Base-by-base conservation (phyloP, 495 filamentous ascomycete species). In the Aspergillus bertholletiae region DNA sequence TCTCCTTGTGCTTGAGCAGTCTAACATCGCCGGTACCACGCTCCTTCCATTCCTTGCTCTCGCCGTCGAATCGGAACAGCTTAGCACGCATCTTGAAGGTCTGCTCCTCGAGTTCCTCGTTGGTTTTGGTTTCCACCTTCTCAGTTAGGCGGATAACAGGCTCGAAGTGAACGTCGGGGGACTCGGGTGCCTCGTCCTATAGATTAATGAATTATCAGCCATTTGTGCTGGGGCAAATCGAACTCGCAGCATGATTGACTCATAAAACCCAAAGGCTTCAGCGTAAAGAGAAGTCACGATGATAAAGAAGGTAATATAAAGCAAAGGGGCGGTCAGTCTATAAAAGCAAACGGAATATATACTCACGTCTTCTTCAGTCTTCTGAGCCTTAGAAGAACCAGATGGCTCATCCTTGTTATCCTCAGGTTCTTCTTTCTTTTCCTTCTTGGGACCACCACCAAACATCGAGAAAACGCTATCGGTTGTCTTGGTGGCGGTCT, bases 21-120 rank as follows among this genome's bases (percentile, higher is more conserved):
- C 92, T 84, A 55, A 99, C 92, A 65, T 97, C 92, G 62, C 95
- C 95, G 52, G 94, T 97, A 49, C 95, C 95, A 67, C 95, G 88
- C 82, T 99, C 95, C 83, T 97, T 99, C 95, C 95, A 99, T 77
- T 97, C 94, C 71, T 88, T 84, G 58, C 78, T 77, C 7, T 96
- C 90, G 46, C 86, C 80, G 72, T 96, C 88, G 71, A 97, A 99
- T 78, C 90, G 90, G 87, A 99, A 99, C 51, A 99, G 86, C 84
- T 99, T 99, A 68, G 95, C 95, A 58, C 92, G 88, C 95, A 97
- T 97, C 85, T 97, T 97, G 84, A 97, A 97, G 22, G 81, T 76
- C 77, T 96, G 89, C 78, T 97, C 92, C 79, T 99, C 93, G 46
- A 88, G 84, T 81, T 99, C 95, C 77, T 99, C 95, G 74, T 97